phyloP scores from a whole-genome alignment of 1,284 basidiomycete species.

The Flammula alnicola region DNA sequence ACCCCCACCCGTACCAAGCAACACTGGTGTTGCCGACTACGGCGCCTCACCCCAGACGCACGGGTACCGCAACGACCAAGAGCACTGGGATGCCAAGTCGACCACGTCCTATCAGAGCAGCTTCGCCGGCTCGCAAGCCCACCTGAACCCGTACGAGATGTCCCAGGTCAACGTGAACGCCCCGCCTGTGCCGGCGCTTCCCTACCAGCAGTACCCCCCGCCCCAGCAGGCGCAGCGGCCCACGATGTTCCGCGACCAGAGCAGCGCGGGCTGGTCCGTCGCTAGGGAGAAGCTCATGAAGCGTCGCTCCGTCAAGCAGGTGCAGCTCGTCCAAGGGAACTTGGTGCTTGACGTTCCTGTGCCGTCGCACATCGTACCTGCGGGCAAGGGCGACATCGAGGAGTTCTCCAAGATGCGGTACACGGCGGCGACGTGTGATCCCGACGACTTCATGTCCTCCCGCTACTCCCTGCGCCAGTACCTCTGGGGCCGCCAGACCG shows the following conservation, averaged over 20 bases:
- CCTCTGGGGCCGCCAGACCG: constrained; percentile 84
- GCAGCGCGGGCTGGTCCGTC: constrained; percentile 64
- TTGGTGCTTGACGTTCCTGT: constrained; percentile 83
- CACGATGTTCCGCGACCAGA: constrained; percentile 51
- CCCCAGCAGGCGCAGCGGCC: constrained; percentile 44
- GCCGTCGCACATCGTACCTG: constrained; percentile 77
- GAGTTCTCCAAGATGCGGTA: constrained; percentile 89
- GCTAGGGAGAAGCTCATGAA: constrained; percentile 80
- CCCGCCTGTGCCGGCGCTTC: constrained; percentile 60
- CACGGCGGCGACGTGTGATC: constrained; percentile 93
- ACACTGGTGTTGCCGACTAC: constrained; percentile 32
- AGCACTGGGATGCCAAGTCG: constrained; percentile 67
- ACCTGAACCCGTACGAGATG: constrained; percentile 70
- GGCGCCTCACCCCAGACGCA: constrained; percentile 6
- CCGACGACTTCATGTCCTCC: constrained; percentile 81
- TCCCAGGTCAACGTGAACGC: constrained; percentile 47
- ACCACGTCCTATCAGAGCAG: constrained; percentile 68
- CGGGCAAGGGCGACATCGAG: constrained; percentile 62
- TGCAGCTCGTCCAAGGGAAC: constrained; percentile 84
- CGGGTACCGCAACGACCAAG: constrained; percentile 44
- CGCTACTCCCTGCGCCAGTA: constrained; percentile 87
- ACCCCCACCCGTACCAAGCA: constrained; percentile 31
- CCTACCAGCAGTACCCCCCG: constrained; percentile 63
- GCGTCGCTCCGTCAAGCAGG: constrained; percentile 77
- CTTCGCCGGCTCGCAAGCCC: constrained; percentile 69